Base-by-base conservation (phyloP, 208 protist genomes). In the Crithidia sp. region DNA sequence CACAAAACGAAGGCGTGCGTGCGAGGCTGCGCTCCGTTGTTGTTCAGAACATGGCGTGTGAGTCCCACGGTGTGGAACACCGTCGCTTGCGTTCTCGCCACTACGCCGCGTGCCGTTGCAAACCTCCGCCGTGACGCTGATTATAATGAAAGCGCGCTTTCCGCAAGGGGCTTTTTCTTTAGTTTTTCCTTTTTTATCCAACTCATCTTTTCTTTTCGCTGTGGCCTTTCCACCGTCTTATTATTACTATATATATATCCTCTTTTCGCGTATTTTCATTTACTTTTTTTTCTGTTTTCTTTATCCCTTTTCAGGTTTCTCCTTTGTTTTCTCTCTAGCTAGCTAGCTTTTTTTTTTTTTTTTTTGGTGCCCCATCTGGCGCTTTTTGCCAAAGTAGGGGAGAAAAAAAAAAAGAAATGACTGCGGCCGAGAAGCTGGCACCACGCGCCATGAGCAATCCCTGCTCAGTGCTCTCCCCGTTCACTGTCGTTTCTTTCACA, bases 181-280 rank as follows among this genome's bases (percentile, higher is more conserved):
- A 28, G 28, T 28, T 28, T 28, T 28, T 28, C 28, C 28, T 28
- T 28, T 28, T 28, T 28, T 28, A 28, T 28, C 28, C 28, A 28
- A 28, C 28, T 28, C 28, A 49, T 49, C 12, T 49, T 49, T 49
- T 13, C 12, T 49, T 49, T 49, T 49, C 45, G 12, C 14, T 16
- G 52, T 16, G 4, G 14, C 39, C 17, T 13, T 45, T 47, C 17
- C 45, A 0, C 39, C 28, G 4, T 47, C 36, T 62, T 43, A 28
- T 53, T 49, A 28, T 28, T 28, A 28, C 28, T 28, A 28, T 28
- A 28, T 28, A 28, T 28, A 28, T 28, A 28, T 28, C 28, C 28
- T 28, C 28, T 54, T 41, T 45, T 13, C 69, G 19, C 28, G 71
- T 69, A 0, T 60, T 78, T 45, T 72, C 36, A 66, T 67, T 79